Evolutionary conservation across 345 rosid species (phyloP).

Genomic region (Dovyalis caffra): DNA sequence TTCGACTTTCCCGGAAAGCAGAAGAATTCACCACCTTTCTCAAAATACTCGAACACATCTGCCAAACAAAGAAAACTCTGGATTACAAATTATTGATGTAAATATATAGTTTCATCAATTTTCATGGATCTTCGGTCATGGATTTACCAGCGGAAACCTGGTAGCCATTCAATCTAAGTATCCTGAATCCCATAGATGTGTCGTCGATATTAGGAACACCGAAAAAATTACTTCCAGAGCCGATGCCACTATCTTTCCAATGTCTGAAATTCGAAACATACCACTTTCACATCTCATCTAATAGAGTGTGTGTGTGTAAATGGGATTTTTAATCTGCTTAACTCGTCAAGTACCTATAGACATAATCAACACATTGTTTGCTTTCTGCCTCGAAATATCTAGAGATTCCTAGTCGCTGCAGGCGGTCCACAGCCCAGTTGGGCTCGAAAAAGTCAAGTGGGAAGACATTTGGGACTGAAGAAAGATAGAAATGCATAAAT

Average conservation of each 20-base stretch:
- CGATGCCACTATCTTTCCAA: conserved; percentile 74
- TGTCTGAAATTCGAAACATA: conserved; percentile 52
- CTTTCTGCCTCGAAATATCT: conserved; percentile 71
- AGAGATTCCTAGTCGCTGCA: conserved; percentile 80
- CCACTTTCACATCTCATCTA: no score
- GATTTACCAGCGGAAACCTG: conserved; percentile 64
- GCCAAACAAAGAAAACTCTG: no score
- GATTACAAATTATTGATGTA: no score
- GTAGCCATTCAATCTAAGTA: conserved; percentile 65
- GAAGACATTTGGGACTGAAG: conserved; percentile 72
- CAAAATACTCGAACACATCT: conserved; percentile 71
- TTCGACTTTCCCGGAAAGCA: conserved; percentile 78
- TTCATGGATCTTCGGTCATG: background rate
- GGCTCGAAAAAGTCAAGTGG: conserved; percentile 88
- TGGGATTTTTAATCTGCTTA: background rate
- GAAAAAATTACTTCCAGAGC: conserved; percentile 82
- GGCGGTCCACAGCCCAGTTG: conserved; percentile 75
- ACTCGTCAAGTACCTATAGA: conserved; percentile 44
- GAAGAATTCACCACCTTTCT: conserved; percentile 61
- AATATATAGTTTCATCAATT: no score
- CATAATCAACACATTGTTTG: conserved; percentile 50
- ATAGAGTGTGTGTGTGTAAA: no score
- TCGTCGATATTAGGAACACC: conserved; percentile 71
- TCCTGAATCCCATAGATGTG: conserved; percentile 85
- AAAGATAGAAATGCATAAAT: background rate